phyloP scores from a whole-genome alignment of 2,329 filamentous ascomycete genomes.

The Xylaria sp. region DNA sequence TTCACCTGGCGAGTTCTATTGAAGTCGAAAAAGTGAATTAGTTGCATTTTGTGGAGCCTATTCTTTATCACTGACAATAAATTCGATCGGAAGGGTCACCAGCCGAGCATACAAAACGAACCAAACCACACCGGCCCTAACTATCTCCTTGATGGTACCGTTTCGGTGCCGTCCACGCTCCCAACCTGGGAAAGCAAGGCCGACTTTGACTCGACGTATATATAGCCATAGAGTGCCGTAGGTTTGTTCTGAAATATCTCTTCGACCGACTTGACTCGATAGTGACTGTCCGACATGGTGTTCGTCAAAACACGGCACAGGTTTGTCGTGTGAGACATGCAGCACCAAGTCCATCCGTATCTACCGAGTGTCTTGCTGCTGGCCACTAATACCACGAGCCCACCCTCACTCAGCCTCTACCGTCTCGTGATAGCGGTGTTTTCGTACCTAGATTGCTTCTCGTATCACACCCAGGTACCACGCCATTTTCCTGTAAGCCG shows the following conservation, averaged over 20 bases:
- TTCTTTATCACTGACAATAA: neutral
- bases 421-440: constrained; percentile 21
- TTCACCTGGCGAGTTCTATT: constrained; percentile 26
- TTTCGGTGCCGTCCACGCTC: neutral
- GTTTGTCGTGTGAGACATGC: constrained; percentile 16
- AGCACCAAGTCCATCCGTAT: constrained; percentile 15
- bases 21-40: neutral
- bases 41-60: neutral
- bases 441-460: constrained; percentile 13
- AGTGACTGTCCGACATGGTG: constrained; percentile 1
- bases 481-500: constrained; percentile 22
- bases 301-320: constrained; percentile 1
- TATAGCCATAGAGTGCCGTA: neutral
- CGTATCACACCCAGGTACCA: constrained; percentile 28
- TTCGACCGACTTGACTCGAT: neutral
- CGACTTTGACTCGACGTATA: neutral
- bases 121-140: neutral
- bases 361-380: constrained; percentile 3
- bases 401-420: constrained; percentile 4
- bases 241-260: neutral
- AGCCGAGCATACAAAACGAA: neutral
- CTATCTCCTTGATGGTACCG: neutral
- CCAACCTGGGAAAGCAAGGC: neutral
- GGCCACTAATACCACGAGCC: constrained; percentile 4
- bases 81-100: neutral